Percentiles rank a stretch among this genome's conserved stretches.
Evolutionary conservation across 768 basidiomycete genomes (phyloP).

Genomic region (Mycena crocata): DNA sequence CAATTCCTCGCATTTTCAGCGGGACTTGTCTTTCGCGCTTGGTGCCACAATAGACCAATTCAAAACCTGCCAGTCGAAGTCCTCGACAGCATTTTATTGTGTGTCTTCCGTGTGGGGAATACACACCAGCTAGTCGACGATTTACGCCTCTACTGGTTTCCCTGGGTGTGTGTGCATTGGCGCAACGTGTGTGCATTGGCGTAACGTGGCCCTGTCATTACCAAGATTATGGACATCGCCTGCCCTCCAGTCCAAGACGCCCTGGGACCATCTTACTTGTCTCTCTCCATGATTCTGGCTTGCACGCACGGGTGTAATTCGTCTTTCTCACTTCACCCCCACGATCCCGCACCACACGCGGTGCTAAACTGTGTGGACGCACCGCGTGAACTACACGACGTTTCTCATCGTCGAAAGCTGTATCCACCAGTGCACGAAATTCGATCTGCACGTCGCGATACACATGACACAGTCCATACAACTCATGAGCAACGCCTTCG

Average conservation of each 20-base stretch:
- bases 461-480: background rate
- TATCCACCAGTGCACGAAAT: slow-evolving; percentile 3
- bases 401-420: slow-evolving; percentile 8
- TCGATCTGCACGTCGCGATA: background rate
- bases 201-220: too few species aligned
- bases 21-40: background rate
- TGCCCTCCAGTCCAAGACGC: background rate
- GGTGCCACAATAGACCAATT: background rate
- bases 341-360: too few species aligned
- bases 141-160: background rate
- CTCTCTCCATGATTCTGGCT: slow-evolving; percentile 5
- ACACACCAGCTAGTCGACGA: background rate
- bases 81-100: background rate
- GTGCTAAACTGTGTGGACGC: too few species aligned
- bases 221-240: background rate
- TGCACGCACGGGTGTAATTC: background rate
- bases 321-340: too few species aligned
- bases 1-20: background rate
- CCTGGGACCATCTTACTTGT: background rate
- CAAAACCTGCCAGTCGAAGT: slow-evolving; percentile 7
- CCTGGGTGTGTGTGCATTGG: slow-evolving; percentile 8
- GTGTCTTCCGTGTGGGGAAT: background rate
- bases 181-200: too few species aligned
- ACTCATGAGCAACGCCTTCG: background rate
- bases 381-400: background rate